Percentiles rank a stretch among this genome's conserved stretches.
phyloP scores from a whole-genome alignment of 2,329 filamentous ascomycete genomes.

The Aspergillus sp. region DNA sequence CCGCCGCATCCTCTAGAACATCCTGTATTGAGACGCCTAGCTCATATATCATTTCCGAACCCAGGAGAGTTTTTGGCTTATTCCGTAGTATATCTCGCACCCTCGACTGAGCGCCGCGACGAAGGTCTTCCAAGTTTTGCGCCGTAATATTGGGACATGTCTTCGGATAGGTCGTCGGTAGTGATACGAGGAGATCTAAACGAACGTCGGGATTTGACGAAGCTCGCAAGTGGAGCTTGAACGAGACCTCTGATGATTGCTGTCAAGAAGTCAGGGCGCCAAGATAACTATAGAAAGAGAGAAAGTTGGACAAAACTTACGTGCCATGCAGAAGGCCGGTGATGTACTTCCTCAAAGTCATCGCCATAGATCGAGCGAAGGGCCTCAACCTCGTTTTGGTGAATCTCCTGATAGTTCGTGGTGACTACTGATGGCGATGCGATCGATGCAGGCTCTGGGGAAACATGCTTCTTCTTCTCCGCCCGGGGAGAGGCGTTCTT shows the following conservation, averaged over 20 bases:
- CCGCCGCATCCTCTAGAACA: conserved; percentile 82
- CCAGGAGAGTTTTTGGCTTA: conserved; percentile 67
- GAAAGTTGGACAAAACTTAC: conserved; percentile 51
- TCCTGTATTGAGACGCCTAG: conserved; percentile 66
- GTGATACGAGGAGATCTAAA: conserved; percentile 73
- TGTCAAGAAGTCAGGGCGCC: conserved; percentile 37
- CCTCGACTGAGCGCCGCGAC: conserved; percentile 71
- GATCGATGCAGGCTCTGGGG: conserved; percentile 36
- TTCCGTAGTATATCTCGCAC: conserved; percentile 71
- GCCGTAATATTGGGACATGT: conserved; percentile 74
- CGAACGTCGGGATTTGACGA: conserved; percentile 73
- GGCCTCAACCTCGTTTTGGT: conserved; percentile 84
- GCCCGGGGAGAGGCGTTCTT: conserved; percentile 39
- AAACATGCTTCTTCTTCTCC: conserved; percentile 38
- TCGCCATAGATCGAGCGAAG: conserved; percentile 87
- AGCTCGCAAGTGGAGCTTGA: conserved; percentile 78
- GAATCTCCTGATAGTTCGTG: conserved; percentile 78
- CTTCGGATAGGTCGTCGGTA: conserved; percentile 91
- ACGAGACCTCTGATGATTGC: conserved; percentile 78
- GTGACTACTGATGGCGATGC: conserved; percentile 41
- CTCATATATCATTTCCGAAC: conserved; percentile 69
- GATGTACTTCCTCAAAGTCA: conserved; percentile 77
- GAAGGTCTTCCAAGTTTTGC: conserved; percentile 67
- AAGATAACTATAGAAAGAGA: neutral
- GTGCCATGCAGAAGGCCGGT: conserved; percentile 79